Evolutionary conservation across 257 asterid species (phyloP), one percentile per base, ranked within the genome.

Genomic region (Salvia miltiorrhiza): DNA sequence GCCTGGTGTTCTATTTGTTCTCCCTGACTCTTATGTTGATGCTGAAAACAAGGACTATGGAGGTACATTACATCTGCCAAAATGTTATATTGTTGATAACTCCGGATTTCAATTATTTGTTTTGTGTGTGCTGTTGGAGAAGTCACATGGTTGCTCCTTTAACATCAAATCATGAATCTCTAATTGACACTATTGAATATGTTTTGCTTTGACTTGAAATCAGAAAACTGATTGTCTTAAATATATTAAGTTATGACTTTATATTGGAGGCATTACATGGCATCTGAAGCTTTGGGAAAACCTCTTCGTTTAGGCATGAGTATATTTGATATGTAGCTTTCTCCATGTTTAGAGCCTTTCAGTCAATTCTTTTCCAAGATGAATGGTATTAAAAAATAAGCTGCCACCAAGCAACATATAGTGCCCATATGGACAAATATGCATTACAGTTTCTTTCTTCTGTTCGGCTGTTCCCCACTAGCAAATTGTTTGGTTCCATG

Each of bases 1-100:
- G 82, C 96, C 96, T 20, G 99, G 99, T 50, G 97, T 94, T 73
- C 90, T 94, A 28, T 94, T 94, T 80, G 97, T 94, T 73, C 90
- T 94, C 40, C 97, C 97, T 0, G 99, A 94, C 75, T 94, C 99
- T 21, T 94, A 91, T 77, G 99, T 94, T 52, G 99, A 94, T 74
- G 84, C 97, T 3, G 99, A 91, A 81, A 87, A 94, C 88, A 94
- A 94, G 79, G 97, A 94, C 63, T 94, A 94, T 65, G 97, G 99
- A 83, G 99, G 97, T 94, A 82, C 8, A 12, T 56, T 94, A 82
- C 8, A 12, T 56, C 55, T 33, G 26, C 26, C 26, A 44, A 48
- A 63, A 44, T n/a, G 10, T 23, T 7, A 37, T 55, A 20, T 19
- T 35, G 9, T 60, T 19, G 17, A 19, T 20, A 17, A 60, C 33